These are phyloP conservation scores for Stropharia rugosoannulata DNA, from an alignment of 768 basidiomycete genomes.

Conservation along the genomic window DNA sequence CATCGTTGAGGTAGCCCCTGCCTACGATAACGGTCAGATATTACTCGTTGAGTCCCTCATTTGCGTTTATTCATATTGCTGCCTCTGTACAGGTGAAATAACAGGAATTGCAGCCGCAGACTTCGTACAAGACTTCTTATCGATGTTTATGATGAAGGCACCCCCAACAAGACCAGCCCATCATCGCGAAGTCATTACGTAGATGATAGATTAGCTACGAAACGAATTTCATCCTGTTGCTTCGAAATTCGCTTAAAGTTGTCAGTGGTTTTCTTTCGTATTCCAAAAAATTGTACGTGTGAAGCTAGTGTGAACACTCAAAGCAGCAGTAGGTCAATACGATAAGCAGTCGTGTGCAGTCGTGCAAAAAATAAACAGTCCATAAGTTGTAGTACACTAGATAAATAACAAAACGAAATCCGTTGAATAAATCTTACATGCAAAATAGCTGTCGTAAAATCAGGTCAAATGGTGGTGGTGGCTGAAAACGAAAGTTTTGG, in stretches of 20 bases:
- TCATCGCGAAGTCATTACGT: constrained; percentile 1
- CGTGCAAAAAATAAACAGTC: constrained; percentile 15
- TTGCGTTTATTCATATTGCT: neutral
- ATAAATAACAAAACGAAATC: constrained; percentile 12
- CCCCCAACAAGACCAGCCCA: constrained; percentile 26
- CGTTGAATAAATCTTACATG: neutral
- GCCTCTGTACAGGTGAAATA: constrained; percentile 48
- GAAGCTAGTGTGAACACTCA: no score
- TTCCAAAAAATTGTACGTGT: no score
- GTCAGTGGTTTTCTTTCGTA: no score
- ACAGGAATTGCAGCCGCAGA: constrained; percentile 70
- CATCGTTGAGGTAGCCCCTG: constrained; percentile 72
- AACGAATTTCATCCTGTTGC: no score
- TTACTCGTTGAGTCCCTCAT: constrained; percentile 20
- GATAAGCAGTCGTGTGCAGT: neutral
- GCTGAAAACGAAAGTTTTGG: neutral
- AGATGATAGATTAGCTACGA: no score
- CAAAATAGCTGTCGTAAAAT: neutral
- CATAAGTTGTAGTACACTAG: constrained; percentile 17
- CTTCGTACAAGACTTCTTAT: constrained; percentile 67
- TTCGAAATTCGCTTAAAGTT: no score
- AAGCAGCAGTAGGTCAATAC: no score
- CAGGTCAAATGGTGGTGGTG: neutral
- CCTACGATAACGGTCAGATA: constrained; percentile 58
- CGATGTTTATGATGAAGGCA: constrained; percentile 49